A percentile compares a stretch with the other conserved stretches of the same genome.
Evolutionary conservation across 805 yeast genomes (phyloP).

Genomic region (Cyberlindnera xylosilytica): DNA sequence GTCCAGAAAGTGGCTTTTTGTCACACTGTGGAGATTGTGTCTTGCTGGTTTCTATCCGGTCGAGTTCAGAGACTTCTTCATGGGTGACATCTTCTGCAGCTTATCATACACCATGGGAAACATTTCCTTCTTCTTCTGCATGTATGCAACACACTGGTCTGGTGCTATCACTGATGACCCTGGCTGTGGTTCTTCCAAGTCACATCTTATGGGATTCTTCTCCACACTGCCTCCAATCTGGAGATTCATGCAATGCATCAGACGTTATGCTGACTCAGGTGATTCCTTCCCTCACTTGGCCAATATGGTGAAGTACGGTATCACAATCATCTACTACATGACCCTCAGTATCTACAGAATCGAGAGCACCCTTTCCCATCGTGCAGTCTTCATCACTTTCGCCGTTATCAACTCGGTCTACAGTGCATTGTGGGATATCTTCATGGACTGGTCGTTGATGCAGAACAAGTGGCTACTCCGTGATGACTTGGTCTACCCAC

Average conservation of each 20-base stretch:
- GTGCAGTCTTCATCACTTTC: slow-evolving; percentile 65
- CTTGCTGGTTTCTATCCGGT: slow-evolving; percentile 91
- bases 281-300: slow-evolving; percentile 97
- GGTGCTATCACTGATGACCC: slow-evolving; percentile 39
- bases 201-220: slow-evolving; percentile 78
- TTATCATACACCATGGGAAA: slow-evolving; percentile 87
- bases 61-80: slow-evolving; percentile 88
- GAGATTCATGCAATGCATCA: slow-evolving; percentile 85
- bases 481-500: slow-evolving; percentile 66
- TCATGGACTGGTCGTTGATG: slow-evolving; percentile 94
- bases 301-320: slow-evolving; percentile 73
- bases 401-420: slow-evolving; percentile 71
- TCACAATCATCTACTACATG: slow-evolving; percentile 66
- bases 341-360: slow-evolving; percentile 78
- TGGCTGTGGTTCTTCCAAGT: slow-evolving; percentile 73
- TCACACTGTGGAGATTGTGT: slow-evolving; percentile 67
- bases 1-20: slow-evolving; percentile 76
- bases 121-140: slow-evolving; percentile 79
- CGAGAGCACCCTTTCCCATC: slow-evolving; percentile 32
- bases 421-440: slow-evolving; percentile 80
- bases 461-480: slow-evolving; percentile 66
- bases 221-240: slow-evolving; percentile 83
- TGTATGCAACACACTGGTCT: slow-evolving; percentile 71
- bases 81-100: slow-evolving; percentile 90
- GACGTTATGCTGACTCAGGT: slow-evolving; percentile 91